A percentile compares a stretch with the other conserved stretches of the same genome.
These are phyloP conservation scores for Populus tremula DNA, from an alignment of 345 rosid species.

Conservation along the genomic window DNA sequence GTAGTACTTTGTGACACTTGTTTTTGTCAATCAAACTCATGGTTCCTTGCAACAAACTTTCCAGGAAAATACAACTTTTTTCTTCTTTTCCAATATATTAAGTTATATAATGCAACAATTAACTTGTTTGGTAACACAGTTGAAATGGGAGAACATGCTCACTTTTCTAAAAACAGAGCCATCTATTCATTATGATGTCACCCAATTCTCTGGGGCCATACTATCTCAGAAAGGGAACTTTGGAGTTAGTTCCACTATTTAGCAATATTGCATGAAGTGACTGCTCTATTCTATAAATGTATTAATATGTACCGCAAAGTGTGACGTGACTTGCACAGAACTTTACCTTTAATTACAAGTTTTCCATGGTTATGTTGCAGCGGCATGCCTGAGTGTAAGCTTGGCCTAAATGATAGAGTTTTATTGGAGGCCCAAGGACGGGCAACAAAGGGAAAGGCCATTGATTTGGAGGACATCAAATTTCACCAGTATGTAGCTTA, in stretches of 20 bases:
- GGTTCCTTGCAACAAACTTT: background rate
- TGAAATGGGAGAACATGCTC: background rate
- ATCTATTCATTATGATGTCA: background rate
- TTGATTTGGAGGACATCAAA: conserved; percentile 94
- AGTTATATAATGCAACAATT: background rate
- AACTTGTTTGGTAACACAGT: background rate
- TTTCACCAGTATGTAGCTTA: conserved; percentile 77
- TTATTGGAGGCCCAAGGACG: conserved; percentile 95
- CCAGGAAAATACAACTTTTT: background rate
- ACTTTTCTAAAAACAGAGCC: background rate
- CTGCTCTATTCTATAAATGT: background rate
- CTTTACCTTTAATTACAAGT: background rate
- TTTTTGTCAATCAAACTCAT: background rate
- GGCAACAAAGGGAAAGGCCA: conserved; percentile 89
- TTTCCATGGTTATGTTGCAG: conserved; percentile 28
- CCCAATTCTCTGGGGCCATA: background rate
- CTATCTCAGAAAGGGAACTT: background rate
- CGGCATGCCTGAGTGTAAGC: conserved; percentile 99
- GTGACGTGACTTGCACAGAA: background rate
- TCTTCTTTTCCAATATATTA: background rate
- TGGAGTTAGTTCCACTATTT: background rate
- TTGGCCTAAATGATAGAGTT: conserved; percentile 92
- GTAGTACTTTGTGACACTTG: background rate
- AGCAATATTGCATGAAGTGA: background rate
- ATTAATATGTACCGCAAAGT: background rate